Percentiles rank a stretch among this genome's conserved stretches.
phyloP scores from a whole-genome alignment of 2,329 filamentous ascomycete species.

The Geosmithia flava region DNA sequence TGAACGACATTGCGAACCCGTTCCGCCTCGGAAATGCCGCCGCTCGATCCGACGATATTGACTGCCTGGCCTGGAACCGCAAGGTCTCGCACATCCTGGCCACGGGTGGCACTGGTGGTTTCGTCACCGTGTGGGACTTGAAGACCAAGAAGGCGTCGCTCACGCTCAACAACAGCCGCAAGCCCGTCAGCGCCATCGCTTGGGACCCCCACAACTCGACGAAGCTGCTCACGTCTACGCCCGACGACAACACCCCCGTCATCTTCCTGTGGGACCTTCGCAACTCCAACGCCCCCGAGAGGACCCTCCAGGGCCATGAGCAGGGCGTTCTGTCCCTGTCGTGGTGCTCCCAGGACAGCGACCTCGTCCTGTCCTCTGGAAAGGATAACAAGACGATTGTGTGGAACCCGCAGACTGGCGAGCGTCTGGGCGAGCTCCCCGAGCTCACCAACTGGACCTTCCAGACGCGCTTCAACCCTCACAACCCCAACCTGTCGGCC shows the following conservation, averaged over 20 bases:
- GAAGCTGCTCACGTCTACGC: slow-evolving; percentile 84
- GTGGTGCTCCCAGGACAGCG: slow-evolving; percentile 87
- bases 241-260: slow-evolving; percentile 76
- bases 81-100: slow-evolving; percentile 95
- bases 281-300: slow-evolving; percentile 90
- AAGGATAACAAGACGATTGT: slow-evolving; percentile 94
- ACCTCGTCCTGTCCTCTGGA: slow-evolving; percentile 81
- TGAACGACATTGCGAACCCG: slow-evolving; percentile 79
- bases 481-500: slow-evolving; percentile 83
- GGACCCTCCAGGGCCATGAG: slow-evolving; percentile 81
- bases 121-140: slow-evolving; percentile 97
- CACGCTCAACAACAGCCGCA: slow-evolving; percentile 89
- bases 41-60: slow-evolving; percentile 86
- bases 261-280: slow-evolving; percentile 91
- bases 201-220: slow-evolving; percentile 97
- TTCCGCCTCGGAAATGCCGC: slow-evolving; percentile 81
- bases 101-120: slow-evolving; percentile 83
- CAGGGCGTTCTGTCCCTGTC: slow-evolving; percentile 87
- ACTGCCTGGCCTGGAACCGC: slow-evolving; percentile 96
- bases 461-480: slow-evolving; percentile 84
- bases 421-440: slow-evolving; percentile 81
- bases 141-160: slow-evolving; percentile 96
- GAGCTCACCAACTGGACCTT: slow-evolving; percentile 99
- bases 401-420: slow-evolving; percentile 91
- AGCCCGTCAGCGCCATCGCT: slow-evolving; percentile 86